These are phyloP conservation scores for Aethionema arabicum DNA, from an alignment of 345 rosid genomes.

Conservation along the genomic window DNA sequence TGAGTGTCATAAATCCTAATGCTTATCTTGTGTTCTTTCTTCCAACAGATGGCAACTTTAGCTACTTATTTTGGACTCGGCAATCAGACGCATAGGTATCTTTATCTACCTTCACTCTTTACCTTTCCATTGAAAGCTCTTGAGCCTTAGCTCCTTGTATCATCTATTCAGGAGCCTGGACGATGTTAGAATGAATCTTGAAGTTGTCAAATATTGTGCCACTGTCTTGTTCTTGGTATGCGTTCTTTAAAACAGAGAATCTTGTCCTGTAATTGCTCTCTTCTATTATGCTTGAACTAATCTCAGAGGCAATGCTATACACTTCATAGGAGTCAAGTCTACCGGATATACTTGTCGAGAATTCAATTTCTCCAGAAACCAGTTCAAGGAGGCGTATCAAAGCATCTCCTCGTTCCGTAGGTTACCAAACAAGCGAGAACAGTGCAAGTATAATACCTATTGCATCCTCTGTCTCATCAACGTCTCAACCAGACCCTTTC, in stretches of 20 bases:
- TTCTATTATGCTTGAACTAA: background rate
- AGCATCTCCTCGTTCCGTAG: constrained; percentile 39
- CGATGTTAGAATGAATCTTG: constrained; percentile 93
- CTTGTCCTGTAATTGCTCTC: constrained; percentile 5
- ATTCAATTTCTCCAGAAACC: constrained; percentile 61
- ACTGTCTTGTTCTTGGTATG: constrained; percentile 89
- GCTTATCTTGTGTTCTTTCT: constrained; percentile 14
- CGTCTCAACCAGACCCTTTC: constrained; percentile 46
- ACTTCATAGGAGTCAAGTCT: constrained; percentile 76
- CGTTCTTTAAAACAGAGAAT: background rate
- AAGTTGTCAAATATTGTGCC: constrained; percentile 88
- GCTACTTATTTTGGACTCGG: constrained; percentile 89
- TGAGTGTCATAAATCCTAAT: constrained; percentile 2
- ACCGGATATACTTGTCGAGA: constrained; percentile 50
- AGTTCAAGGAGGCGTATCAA: constrained; percentile 55
- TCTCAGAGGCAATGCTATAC: constrained; percentile 3
- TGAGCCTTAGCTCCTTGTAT: constrained; percentile 14
- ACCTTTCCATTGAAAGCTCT: background rate
- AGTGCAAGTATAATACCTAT: constrained; percentile 24
- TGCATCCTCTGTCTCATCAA: constrained; percentile 1
- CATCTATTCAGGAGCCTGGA: constrained; percentile 82
- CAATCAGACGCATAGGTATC: constrained; percentile 75
- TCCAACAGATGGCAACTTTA: constrained; percentile 76
- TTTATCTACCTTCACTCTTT: constrained; percentile 6
- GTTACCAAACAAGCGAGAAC: constrained; percentile 34